phyloP scores from a whole-genome alignment of 2,329 filamentous ascomycete species.

The Colletotrichum destructivum region DNA sequence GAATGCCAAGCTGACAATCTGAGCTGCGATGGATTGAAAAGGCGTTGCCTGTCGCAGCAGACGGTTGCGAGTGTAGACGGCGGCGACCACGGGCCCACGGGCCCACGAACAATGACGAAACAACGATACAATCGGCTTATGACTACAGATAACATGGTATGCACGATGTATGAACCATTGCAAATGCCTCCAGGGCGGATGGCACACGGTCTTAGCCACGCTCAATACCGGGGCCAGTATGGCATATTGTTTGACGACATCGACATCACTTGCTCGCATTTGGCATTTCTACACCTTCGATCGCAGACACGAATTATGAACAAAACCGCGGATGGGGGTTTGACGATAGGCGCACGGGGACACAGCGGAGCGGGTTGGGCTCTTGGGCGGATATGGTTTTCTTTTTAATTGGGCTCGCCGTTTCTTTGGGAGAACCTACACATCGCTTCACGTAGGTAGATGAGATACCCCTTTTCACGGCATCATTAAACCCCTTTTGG shows the following conservation, averaged over 20 bases:
- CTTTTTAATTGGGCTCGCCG: background rate
- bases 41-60: background rate
- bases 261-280: background rate
- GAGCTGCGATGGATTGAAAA: conserved; percentile 43
- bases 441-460: conserved; percentile 54
- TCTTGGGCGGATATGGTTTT: background rate
- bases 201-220: background rate
- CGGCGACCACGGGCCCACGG: background rate
- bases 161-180: conserved; percentile 22
- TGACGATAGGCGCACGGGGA: background rate
- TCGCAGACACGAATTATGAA: conserved; percentile 8
- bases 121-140: conserved; percentile 22
- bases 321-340: background rate
- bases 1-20: conserved; percentile 52
- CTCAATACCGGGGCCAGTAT: background rate
- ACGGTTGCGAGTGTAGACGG: background rate
- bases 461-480: conserved; percentile 57
- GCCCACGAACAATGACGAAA: conserved; percentile 12
- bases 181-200: conserved; percentile 4
- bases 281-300: background rate
- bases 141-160: conserved; percentile 22
- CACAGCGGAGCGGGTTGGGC: background rate
- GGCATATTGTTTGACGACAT: conserved; percentile 5
- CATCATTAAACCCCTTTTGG: conserved; percentile 41
- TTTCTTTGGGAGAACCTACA: conserved; percentile 33